These are phyloP conservation scores for Ocimum tenuiflorum DNA, from an alignment of 257 asterid genomes.

Conservation along the genomic window DNA sequence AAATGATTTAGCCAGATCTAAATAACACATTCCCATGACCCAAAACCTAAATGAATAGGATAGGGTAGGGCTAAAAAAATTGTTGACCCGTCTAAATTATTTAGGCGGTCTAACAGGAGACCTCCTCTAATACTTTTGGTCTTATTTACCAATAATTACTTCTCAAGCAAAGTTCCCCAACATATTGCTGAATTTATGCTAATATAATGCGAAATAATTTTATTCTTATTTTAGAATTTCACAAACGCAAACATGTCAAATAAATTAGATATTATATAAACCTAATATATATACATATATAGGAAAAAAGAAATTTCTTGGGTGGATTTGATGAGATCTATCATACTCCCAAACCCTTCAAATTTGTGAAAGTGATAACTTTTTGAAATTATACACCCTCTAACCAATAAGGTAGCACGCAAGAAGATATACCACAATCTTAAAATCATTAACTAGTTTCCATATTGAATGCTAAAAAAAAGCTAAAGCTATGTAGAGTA, in stretches of 20 bases:
- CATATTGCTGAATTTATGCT: too few species aligned
- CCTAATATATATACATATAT: not conserved
- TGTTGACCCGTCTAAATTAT: too few species aligned
- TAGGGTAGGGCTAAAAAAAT: too few species aligned
- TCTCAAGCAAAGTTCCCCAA: not conserved
- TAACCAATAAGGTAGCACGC: not conserved
- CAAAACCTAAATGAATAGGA: too few species aligned
- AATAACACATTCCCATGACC: too few species aligned
- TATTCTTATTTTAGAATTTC: not conserved
- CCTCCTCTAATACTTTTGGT: not conserved
- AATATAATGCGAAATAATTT: too few species aligned
- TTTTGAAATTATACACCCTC: too few species aligned
- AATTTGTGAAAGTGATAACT: too few species aligned
- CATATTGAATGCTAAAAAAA: not conserved
- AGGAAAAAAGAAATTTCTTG: not conserved
- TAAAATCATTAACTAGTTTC: not conserved
- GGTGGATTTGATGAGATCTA: not conserved
- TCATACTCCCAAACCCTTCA: not conserved
- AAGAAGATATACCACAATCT: not conserved
- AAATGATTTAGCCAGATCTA: too few species aligned
- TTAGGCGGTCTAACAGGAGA: too few species aligned
- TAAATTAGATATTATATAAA: not conserved
- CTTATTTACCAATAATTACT: not conserved
- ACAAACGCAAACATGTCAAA: not conserved
- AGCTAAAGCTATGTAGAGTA: constrained; percentile 12